Evolutionary conservation across 129 eudicot genomes (phyloP).

Genomic region (Flaveria sonorensis): DNA sequence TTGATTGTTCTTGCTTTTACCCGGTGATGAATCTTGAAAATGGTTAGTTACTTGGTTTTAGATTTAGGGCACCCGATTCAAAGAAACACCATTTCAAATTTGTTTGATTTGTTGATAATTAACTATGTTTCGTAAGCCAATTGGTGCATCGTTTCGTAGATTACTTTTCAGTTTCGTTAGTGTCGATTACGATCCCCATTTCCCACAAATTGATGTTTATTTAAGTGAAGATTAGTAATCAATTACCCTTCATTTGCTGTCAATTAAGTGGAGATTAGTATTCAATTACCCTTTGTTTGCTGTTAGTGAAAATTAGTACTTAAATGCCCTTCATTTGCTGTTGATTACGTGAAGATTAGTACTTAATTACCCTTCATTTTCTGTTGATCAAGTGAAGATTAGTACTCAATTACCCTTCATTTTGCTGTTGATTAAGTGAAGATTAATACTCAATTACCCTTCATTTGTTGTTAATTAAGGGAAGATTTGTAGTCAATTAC

Average conservation of each 20-base stretch:
- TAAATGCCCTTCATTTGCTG: slow-evolving; percentile 8
- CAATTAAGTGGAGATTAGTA: slow-evolving; percentile 14
- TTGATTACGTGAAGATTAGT: slow-evolving; percentile 18
- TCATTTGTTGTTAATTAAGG: slow-evolving; percentile 18
- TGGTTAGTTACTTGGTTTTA: not conserved
- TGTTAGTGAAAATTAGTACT: slow-evolving; percentile 15
- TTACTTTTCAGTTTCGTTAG: not conserved
- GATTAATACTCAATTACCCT: not conserved
- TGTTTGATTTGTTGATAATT: not conserved
- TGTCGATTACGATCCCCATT: not conserved
- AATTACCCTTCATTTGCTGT: slow-evolving; percentile 20
- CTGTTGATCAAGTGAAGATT: slow-evolving; percentile 20
- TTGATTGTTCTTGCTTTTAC: not conserved
- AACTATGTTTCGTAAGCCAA: not conserved
- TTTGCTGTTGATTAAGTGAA: slow-evolving; percentile 17
- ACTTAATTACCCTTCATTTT: not conserved
- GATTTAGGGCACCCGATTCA: slow-evolving; percentile 26
- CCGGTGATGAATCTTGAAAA: not conserved
- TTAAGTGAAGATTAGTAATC: not conserved
- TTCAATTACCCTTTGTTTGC: slow-evolving; percentile 8
- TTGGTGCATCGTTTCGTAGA: not conserved
- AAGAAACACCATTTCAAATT: not conserved
- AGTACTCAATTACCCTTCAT: not conserved
- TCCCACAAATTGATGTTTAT: too few species aligned
- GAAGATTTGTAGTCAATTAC: not conserved